phyloP scores from a whole-genome alignment of 225 moss, liverwort and hornwort genomes.

The Marchantia polymorpha region DNA sequence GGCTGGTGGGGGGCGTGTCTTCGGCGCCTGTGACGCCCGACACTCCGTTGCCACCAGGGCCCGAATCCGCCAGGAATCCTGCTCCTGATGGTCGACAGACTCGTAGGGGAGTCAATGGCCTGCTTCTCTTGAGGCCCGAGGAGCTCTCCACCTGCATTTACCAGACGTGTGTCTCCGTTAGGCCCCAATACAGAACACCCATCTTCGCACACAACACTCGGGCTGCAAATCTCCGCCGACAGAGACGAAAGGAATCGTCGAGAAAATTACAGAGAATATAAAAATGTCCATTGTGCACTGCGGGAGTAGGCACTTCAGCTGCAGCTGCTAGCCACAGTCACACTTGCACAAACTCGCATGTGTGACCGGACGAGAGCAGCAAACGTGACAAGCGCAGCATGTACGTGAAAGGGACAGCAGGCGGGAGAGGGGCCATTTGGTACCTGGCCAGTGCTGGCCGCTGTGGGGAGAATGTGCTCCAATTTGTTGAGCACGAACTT shows the following conservation, averaged over 20 bases:
- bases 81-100: slow-evolving; percentile 17
- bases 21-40: background rate
- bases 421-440: background rate
- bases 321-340: too few relatives aligned
- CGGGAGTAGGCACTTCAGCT: too few relatives aligned
- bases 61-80: slow-evolving; percentile 8
- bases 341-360: too few relatives aligned
- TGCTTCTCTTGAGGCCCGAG: slow-evolving; percentile 35
- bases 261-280: too few relatives aligned
- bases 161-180: background rate
- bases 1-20: slow-evolving; percentile 5
- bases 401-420: background rate
- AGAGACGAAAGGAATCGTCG: too few relatives aligned
- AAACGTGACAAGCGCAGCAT: too few relatives aligned
- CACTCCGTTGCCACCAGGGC: slow-evolving; percentile 1
- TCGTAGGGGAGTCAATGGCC: slow-evolving; percentile 34
- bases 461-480: slow-evolving; percentile 26
- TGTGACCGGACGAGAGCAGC: too few relatives aligned
- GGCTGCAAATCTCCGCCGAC: too few relatives aligned
- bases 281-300: too few relatives aligned
- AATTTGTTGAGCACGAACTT: slow-evolving; percentile 29
- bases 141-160: slow-evolving; percentile 32
- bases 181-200: too few relatives aligned
- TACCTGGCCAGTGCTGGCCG: slow-evolving; percentile 31
- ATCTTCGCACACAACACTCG: too few relatives aligned